Base-by-base conservation (phyloP, 441 rosid genomes). In the Macaranga tanarius region DNA sequence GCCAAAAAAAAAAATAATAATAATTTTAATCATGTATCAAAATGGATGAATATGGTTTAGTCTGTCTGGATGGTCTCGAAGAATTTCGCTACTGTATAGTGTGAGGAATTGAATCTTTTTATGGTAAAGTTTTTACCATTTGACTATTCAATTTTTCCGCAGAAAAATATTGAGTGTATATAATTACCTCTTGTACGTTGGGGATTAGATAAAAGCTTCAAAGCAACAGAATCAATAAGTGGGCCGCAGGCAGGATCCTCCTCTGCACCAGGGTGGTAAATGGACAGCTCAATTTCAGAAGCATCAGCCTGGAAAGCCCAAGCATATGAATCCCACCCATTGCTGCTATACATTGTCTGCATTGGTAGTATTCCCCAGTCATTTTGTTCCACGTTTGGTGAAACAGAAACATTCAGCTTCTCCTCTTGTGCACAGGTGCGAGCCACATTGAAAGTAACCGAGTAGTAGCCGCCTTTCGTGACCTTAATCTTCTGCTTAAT, bases 161-260 rank as follows among this genome's bases (percentile, higher is more conserved):
- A 34, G 38, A 7, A 5, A 34, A 34, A 34, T 34, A 34, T 34
- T 34, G 4, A 34, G 38, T 34, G 38, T 34, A 34, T 1, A 34
- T 28, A 0, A n/a, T 70, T 65, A 88, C 92, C 77, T 75, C 76
- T 51, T 1, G 83, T 72, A 20, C 86, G 89, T 61, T 75, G 82
- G 0, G 92, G 92, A 65, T 78, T 80, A 44, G 77, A 56, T 48
- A 87, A 47, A 19, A 77, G 73, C 84, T 88, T 89, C 59, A 91
- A 58, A 1, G 92, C 90, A 0, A 89, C 65, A 4, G 93, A 81
- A 69, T 89, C 96, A 12, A 92, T 79, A 65, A 92, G 84, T 0
- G 96, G 96, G 57, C 96, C 96, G 50, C 97, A 92, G 42, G 93
- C 95, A 0, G 90, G 80, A 42, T 88, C 90, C 62, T 89, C 92